Evolutionary conservation across 2,329 filamentous ascomycete species (phyloP).

Genomic region (Periconia digitata): DNA sequence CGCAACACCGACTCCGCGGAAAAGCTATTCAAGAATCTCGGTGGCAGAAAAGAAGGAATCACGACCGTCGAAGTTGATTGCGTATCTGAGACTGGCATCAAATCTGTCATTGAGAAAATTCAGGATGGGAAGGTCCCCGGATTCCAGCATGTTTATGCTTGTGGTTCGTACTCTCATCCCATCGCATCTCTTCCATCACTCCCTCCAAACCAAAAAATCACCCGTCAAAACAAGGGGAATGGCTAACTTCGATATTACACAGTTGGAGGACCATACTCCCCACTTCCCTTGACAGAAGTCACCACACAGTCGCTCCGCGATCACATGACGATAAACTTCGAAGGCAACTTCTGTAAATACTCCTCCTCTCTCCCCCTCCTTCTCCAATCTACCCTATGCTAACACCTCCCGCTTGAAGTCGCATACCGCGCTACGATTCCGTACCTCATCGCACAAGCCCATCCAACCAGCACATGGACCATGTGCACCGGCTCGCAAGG

Average conservation of each 20-base stretch:
- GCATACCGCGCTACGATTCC: conserved; percentile 10
- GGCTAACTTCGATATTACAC: not conserved
- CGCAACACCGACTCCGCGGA: conserved; percentile 11
- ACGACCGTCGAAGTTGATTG: conserved; percentile 8
- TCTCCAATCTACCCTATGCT: not conserved
- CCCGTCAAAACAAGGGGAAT: no score
- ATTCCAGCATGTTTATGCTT: conserved; percentile 13
- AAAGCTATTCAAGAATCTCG: conserved; percentile 8
- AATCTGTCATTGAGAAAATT: conserved; percentile 9
- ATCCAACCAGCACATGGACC: conserved; percentile 7
- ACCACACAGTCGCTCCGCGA: conserved; percentile 1
- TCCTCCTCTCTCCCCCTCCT: not conserved
- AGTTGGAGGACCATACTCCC: conserved; percentile 8
- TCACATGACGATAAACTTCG: conserved; percentile 4
- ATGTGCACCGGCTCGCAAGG: conserved; percentile 11
- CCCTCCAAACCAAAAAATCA: no score
- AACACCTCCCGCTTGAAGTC: conserved; percentile 1
- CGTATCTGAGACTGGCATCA: conserved; percentile 3
- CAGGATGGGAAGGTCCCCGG: conserved; percentile 5
- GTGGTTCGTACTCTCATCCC: conserved; percentile 4
- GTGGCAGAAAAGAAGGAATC: conserved; percentile 3
- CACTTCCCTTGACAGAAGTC: not conserved
- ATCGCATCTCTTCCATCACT: not conserved
- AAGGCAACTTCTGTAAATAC: conserved; percentile 10
- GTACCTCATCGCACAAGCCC: conserved; percentile 9